Evolutionary conservation across 306 rosid genomes (phyloP).

Genomic region (Quercus mongolica): DNA sequence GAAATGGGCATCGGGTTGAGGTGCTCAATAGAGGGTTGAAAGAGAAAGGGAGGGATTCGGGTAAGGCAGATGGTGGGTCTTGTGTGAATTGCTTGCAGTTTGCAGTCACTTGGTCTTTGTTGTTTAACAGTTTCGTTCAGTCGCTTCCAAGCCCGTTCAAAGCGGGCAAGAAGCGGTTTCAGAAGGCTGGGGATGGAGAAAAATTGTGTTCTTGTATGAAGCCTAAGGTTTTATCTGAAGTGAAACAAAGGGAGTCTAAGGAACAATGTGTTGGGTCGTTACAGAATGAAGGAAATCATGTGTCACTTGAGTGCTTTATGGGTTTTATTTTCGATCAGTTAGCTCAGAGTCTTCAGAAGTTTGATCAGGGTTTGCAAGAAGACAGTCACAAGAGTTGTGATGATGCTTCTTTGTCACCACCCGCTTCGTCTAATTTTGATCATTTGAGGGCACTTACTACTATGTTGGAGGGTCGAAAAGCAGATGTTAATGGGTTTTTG

Average conservation of each 20-base stretch:
- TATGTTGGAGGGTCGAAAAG: slow-evolving; percentile 65
- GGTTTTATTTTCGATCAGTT: slow-evolving; percentile 77
- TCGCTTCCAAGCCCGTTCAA: slow-evolving; percentile 80
- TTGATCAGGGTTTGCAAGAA: slow-evolving; percentile 46
- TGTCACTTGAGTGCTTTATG: slow-evolving; percentile 63
- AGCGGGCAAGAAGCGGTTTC: slow-evolving; percentile 61
- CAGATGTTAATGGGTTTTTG: slow-evolving; percentile 70
- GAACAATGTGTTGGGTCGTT: slow-evolving; percentile 21
- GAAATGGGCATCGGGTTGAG: slow-evolving; percentile 41
- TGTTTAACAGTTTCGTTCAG: slow-evolving; percentile 70
- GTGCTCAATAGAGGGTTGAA: slow-evolving; percentile 19
- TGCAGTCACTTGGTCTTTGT: slow-evolving; percentile 75
- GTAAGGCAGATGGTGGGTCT: slow-evolving; percentile 51
- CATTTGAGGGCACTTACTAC: slow-evolving; percentile 51
- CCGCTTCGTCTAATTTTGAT: slow-evolving; percentile 38
- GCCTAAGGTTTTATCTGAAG: slow-evolving; percentile 47
- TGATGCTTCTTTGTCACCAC: slow-evolving; percentile 22
- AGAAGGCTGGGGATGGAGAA: slow-evolving; percentile 57
- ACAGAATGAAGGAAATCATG: slow-evolving; percentile 53
- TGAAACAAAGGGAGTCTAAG: slow-evolving; percentile 51
- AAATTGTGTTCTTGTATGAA: slow-evolving; percentile 44
- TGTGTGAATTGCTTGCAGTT: slow-evolving; percentile 77
- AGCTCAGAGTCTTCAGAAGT: slow-evolving; percentile 57
- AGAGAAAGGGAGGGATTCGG: slow-evolving; percentile 39
- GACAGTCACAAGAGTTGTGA: slow-evolving; percentile 23